A percentile compares a stretch with the other conserved stretches of the same genome.
Evolutionary conservation across 768 basidiomycete species (phyloP).

Genomic region (Suillus discolor): DNA sequence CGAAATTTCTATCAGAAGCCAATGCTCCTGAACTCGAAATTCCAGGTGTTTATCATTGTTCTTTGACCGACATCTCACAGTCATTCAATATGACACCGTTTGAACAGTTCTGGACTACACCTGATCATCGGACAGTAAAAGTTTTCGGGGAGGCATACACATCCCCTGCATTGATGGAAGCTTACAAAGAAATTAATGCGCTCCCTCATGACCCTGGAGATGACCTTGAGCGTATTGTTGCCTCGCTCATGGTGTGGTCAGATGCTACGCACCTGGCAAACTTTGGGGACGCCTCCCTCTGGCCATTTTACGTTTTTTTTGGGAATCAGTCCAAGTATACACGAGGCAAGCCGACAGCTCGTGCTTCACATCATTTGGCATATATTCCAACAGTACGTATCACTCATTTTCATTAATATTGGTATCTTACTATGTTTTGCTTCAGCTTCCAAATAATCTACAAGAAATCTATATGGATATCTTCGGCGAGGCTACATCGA

Average conservation of each 20-base stretch:
- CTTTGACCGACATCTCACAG: not conserved
- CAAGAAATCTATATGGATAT: not conserved
- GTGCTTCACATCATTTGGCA: constrained; percentile 36
- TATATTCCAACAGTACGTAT: constrained; percentile 30
- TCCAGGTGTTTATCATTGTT: not conserved
- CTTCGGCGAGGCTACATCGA: not conserved
- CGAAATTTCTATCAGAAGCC: no score
- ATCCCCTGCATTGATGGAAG: constrained; percentile 2
- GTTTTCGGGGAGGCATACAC: constrained; percentile 10
- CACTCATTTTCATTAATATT: constrained; percentile 19
- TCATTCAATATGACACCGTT: constrained; percentile 15
- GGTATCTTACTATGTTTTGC: constrained; percentile 16
- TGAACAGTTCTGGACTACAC: not conserved
- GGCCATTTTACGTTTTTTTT: constrained; percentile 18
- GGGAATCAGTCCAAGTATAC: constrained; percentile 24
- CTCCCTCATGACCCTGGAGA: constrained; percentile 12
- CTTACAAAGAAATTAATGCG: constrained; percentile 1
- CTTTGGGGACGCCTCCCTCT: not conserved
- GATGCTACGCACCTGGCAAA: not conserved
- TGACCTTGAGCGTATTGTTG: constrained; percentile 16
- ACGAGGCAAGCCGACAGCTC: constrained; percentile 5
- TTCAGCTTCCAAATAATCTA: constrained; percentile 1
- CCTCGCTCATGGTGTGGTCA: constrained; percentile 10
- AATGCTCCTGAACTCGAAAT: constrained; percentile 4
- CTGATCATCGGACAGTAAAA: not conserved